phyloP scores from a whole-genome alignment of 495 filamentous ascomycete species.

The Lepidopterella palustris region DNA sequence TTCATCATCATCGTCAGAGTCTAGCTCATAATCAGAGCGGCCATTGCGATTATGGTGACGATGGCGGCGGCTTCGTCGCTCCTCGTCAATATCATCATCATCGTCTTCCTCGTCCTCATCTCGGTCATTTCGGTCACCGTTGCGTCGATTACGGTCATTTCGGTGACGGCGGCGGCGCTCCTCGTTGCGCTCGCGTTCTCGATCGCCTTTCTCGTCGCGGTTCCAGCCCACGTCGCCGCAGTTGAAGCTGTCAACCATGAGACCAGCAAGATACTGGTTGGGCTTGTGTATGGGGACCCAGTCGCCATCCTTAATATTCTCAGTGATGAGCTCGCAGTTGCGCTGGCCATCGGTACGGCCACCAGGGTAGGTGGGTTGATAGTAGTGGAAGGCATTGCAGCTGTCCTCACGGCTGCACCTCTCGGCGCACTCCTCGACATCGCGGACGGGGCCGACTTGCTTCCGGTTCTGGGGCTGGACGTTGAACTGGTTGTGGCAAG shows the following conservation, averaged over 20 bases:
- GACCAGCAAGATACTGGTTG: not conserved
- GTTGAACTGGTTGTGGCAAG: constrained; percentile 6
- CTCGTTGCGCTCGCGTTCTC: not conserved
- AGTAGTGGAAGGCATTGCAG: constrained; percentile 10
- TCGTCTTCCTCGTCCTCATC: too few relatives aligned
- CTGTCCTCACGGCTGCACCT: not conserved
- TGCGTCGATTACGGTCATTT: too few relatives aligned
- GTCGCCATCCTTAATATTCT: not conserved
- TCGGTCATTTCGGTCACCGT: too few relatives aligned
- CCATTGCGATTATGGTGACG: too few relatives aligned
- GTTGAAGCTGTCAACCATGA: not conserved
- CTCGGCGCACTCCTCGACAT: not conserved
- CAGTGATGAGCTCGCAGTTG: constrained; percentile 4
- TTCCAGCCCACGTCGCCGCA: constrained; percentile 5
- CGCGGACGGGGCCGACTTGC: not conserved
- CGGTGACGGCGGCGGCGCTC: too few relatives aligned
- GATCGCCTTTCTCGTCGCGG: not conserved
- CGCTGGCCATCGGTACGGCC: constrained; percentile 3
- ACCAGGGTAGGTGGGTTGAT: not conserved
- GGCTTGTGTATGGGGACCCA: not conserved
- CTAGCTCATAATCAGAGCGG: too few relatives aligned
- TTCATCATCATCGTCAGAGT: too few relatives aligned
- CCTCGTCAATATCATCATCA: too few relatives aligned
- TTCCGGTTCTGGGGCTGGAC: not conserved
- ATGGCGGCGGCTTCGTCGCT: too few relatives aligned